Conservation (phyloP, 345 rosid species). For the Bretschneidera sinensis region DNA sequence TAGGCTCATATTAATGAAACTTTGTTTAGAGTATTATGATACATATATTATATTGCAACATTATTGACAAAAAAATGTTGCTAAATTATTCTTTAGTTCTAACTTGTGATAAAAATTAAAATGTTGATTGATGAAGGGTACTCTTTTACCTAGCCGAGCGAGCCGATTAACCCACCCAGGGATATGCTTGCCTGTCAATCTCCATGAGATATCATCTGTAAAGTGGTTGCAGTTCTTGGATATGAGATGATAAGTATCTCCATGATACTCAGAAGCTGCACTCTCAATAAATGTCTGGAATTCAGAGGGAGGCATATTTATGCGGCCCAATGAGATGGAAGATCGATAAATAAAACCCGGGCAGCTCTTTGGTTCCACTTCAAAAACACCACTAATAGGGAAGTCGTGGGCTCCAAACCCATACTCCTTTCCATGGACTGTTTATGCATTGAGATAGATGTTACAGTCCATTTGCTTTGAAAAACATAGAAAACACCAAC, state of each 20-base stretch:
- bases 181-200: constrained; percentile 50
- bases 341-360: constrained; percentile 64
- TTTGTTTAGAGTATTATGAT: neutral
- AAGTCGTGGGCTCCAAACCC: constrained; percentile 78
- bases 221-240: constrained; percentile 84
- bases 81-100: neutral
- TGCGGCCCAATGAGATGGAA: constrained; percentile 42
- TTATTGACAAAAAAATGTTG: neutral
- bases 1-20: neutral
- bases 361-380: constrained; percentile 69
- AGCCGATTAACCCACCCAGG: constrained; percentile 84
- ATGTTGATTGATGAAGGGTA: neutral
- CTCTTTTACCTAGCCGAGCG: constrained; percentile 53
- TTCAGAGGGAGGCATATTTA: constrained; percentile 44
- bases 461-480: neutral
- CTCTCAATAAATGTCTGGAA: constrained; percentile 54
- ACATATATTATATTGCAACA: neutral
- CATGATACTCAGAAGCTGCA: constrained; percentile 69
- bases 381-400: constrained; percentile 75
- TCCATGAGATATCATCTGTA: constrained; percentile 50
- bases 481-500: neutral
- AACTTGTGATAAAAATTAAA: neutral
- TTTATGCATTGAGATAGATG: neutral
- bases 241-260: constrained; percentile 75
- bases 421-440: constrained; percentile 83